phyloP scores from a whole-genome alignment of 1,284 basidiomycete species.

The Stygiomarasmius scandens region DNA sequence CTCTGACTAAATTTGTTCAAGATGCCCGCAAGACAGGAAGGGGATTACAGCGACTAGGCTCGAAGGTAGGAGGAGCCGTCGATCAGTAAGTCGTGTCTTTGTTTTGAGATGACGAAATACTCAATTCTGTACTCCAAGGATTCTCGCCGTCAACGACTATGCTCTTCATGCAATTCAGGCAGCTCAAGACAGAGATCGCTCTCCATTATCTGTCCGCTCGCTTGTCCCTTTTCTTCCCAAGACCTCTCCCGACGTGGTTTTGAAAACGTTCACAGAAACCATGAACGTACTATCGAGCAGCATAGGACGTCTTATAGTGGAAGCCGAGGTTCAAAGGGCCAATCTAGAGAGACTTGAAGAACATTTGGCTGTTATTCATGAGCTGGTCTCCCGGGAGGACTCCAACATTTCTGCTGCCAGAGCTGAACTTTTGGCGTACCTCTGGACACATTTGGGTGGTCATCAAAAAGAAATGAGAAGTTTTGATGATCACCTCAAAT shows the following conservation, averaged over 20 bases:
- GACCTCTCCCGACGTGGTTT: conserved; percentile 42
- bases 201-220: conserved; percentile 39
- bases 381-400: conserved; percentile 61
- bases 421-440: conserved; percentile 57
- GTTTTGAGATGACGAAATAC: conserved; percentile 2
- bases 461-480: conserved; percentile 50
- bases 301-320: conserved; percentile 59
- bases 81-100: conserved; percentile 52
- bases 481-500: conserved; percentile 49
- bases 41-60: conserved; percentile 57
- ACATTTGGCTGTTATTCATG: conserved; percentile 55
- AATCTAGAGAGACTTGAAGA: conserved; percentile 65
- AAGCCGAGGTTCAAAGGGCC: conserved; percentile 56
- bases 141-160: conserved; percentile 71
- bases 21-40: conserved; percentile 63
- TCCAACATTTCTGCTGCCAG: conserved; percentile 43
- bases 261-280: conserved; percentile 56
- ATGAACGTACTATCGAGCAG: conserved; percentile 59
- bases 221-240: conserved; percentile 48
- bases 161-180: conserved; percentile 62
- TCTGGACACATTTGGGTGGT: conserved; percentile 71
- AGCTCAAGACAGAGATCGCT: conserved; percentile 40
- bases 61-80: conserved; percentile 67
- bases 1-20: conserved; percentile 53
- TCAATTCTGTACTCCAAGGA: conserved; percentile 30